Evolutionary conservation across 495 filamentous ascomycete genomes (phyloP), one percentile per base, ranked within the genome.

Genomic region (Hypomontagnella monticulosa): DNA sequence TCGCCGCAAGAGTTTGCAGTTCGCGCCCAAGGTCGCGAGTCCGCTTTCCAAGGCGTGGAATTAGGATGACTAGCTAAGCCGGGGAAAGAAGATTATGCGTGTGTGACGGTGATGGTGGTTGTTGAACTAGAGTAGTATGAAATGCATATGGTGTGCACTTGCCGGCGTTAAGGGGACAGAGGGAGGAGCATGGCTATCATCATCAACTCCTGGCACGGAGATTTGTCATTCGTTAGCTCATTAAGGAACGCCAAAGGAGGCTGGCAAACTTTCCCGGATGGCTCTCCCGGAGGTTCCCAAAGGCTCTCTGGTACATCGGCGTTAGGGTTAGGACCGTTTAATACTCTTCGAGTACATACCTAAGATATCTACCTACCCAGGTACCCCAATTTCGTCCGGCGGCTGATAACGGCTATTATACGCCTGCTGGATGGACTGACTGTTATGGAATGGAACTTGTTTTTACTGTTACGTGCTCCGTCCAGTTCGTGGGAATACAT

Each of bases 1-100:
- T 0, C 79, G 91, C 48, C 81, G 93, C 40, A 93, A 93, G 84
- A 96, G 90, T 70, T 73, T 92, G 76, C 91, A 93, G 66, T 93
- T 87, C 77, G 89, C 90, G 41, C 92, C 91, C 4, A 87, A 88
- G 71, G 77, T 93, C 46, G 88, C 85, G 9, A 97, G 93, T 74
- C 92, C 91, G 2, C 78, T 97, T 59, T 81, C 85, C 12, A 83
- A 77, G 70, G 73, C 77, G 12, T 82, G 79, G 79, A 74, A 72
- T 19, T 76, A 74, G 42, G 34, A 6, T 36, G 15, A 15, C 9
- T 14, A 30, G 27, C 51, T 53, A 27, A 23, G 18, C 23, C 23
- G 23, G 23, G 6, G 23, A 27, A 27, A 27, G 23, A 27, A 27
- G 23, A 27, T 27, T 27, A n/a, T n/a, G n/a, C n/a, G n/a, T n/a